Percentiles rank a stretch among this genome's conserved stretches.
phyloP scores from a whole-genome alignment of 805 yeast species.

The Blastobotrys terrestris region DNA sequence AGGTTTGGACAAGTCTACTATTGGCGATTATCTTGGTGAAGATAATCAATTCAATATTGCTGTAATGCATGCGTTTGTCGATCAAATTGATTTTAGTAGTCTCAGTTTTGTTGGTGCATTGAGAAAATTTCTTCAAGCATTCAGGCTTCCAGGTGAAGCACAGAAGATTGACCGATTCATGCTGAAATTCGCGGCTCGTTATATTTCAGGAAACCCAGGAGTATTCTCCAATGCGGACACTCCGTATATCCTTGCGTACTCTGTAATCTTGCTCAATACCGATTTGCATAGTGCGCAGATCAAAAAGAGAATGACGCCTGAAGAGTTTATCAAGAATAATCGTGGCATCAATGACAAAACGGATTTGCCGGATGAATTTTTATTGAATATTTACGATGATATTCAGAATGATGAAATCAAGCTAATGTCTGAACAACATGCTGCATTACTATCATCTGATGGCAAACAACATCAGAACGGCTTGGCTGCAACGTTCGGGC shows the following conservation, averaged over 20 bases:
- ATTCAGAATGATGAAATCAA: constrained; percentile 83
- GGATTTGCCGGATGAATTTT: constrained; percentile 69
- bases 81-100: constrained; percentile 68
- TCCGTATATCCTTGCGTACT: constrained; percentile 86
- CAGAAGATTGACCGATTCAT: constrained; percentile 95
- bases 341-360: constrained; percentile 89
- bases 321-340: constrained; percentile 81
- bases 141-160: constrained; percentile 96
- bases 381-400: constrained; percentile 66
- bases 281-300: constrained; percentile 89
- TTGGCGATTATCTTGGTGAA: constrained; percentile 92
- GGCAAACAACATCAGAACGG: constrained; percentile 28
- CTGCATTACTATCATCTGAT: constrained; percentile 67
- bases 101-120: constrained; percentile 77
- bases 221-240: constrained; percentile 89
- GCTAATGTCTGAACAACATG: constrained; percentile 87
- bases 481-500: constrained; percentile 30
- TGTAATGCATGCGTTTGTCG: constrained; percentile 91
- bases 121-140: constrained; percentile 75
- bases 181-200: constrained; percentile 94
- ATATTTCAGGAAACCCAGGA: constrained; percentile 80
- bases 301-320: constrained; percentile 78
- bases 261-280: constrained; percentile 88
- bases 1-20: constrained; percentile 70
- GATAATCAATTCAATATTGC: constrained; percentile 72